Base-by-base conservation (phyloP, 352 stramenopile species). In the Pythium volutum region DNA sequence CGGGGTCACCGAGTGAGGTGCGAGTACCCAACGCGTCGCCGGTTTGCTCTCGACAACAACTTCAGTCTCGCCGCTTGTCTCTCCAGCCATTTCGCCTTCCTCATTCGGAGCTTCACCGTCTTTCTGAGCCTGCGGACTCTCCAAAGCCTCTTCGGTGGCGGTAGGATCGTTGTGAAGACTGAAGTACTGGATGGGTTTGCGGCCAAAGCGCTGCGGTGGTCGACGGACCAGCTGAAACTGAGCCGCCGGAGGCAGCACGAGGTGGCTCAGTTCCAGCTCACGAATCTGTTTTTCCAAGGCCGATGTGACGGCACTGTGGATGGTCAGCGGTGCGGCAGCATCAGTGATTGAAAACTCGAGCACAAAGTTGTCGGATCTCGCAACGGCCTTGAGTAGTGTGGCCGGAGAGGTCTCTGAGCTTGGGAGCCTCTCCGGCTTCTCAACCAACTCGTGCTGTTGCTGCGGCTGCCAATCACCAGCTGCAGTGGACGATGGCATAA, bases 191-290 rank as follows among this genome's bases (percentile, higher is more conserved):
- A 93, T 62, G 4, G 75, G 68, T 36, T 88, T 82, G 1, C 87
- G 74, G 8, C 80, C 47, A 54, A 87, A 87, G 0, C 88, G 77
- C 29, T 87, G 75, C 1, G 70, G 70, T 10, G 89, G 87, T 12
- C 79, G 71, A 34, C 77, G 79, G n/a, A 97, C 57, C 23, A 97
- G 70, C 60, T 97, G 88, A 47, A 79, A 85, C 49, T 86, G 89
- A n/a, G 69, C 67, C 38, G 88, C 33, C 0, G 58, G 36, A 18
- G 86, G 88, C n/a, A 96, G 62, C 0, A 61, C 47, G 2, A 96
- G 64, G 42, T 89, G 70, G 27, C 68, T 87, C 5, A 72, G 67
- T 27, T 89, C 81, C 8, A 93, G 54, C 52, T 93, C 83, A 11
- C 76, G 80, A 42, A 87, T 59, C 42, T 73, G 75, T 39, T 87